Evolutionary conservation across 2,329 filamentous ascomycete species (phyloP), one percentile per base, ranked within the genome.

Genomic region (Falciphora oryzae): DNA sequence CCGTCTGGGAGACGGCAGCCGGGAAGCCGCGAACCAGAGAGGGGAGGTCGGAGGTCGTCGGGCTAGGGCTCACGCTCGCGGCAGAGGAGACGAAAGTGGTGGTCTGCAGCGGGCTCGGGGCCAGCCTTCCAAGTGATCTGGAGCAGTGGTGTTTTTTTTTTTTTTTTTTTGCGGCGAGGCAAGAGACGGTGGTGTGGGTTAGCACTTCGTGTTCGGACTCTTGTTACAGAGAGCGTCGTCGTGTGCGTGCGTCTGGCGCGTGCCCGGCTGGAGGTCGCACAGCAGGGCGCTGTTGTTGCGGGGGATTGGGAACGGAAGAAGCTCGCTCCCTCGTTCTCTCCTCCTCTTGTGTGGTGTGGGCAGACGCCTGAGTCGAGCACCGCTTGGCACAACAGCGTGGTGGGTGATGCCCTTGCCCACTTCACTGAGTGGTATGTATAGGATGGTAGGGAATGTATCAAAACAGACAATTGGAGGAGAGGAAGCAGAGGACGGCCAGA

Each of bases 71-170:
- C 66, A 27, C 38, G 2, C 77, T 73, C 63, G 79, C 76, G 66
- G 77, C 76, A 70, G 18, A 18, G 38, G 79, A 80, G 61, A 78
- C 73, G 64, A 77, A 75, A 65, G 73, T 76, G 68, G 71, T 79
- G 65, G 78, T 77, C 66, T 79, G 77, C 61, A 84, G 75, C 68
- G 83, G 82, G 70, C 82, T 85, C 59, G 82, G 80, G 67, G 79
- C 75, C 65, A 77, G 73, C 71, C 77, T 80, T 72, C 79, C 77
- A 69, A 75, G 77, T 63, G 79, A 81, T 79, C 83, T 85, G 71
- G 63, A 67, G 66, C 18, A 53, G 44, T 53, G 44, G 44, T n/a
- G 14, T 16, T 44, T 44, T n/a, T 5, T 53, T 53, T 53, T 22
- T 22, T n/a, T 4, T 16, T 44, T 44, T n/a, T 5, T 53, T 53